Percentiles rank a stretch among this genome's conserved stretches.
These are phyloP conservation scores for Ceratobasidium sp. DNA, from an alignment of 1,284 basidiomycete genomes.

Conservation along the genomic window DNA sequence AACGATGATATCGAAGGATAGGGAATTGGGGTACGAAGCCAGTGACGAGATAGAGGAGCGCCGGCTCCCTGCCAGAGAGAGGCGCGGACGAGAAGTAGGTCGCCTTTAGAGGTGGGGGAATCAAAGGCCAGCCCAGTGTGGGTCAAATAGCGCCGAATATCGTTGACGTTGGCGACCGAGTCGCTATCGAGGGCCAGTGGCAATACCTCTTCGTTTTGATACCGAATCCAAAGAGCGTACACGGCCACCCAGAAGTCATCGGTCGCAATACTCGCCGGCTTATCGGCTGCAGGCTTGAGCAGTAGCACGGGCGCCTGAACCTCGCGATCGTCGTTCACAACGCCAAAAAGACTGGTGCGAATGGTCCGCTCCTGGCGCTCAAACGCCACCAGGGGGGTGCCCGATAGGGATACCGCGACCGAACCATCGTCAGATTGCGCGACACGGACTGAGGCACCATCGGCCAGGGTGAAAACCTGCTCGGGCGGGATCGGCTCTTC, in stretches of 20 bases:
- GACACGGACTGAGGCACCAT: conserved; percentile 24
- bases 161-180: conserved; percentile 10
- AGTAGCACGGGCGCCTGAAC: conserved; percentile 9
- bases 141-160: conserved; percentile 12
- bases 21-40: conserved; percentile 53
- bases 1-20: conserved; percentile 46
- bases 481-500: conserved; percentile 14
- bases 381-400: background rate
- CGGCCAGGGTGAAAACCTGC: conserved; percentile 25
- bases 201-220: conserved; percentile 22
- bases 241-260: conserved; percentile 14
- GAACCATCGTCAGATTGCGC: conserved; percentile 28
- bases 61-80: conserved; percentile 65
- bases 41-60: conserved; percentile 55
- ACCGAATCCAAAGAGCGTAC: conserved; percentile 29
- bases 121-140: conserved; percentile 30
- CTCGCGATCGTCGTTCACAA: conserved; percentile 31
- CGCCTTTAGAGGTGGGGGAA: background rate
- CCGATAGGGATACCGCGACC: conserved; percentile 7
- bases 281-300: background rate
- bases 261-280: conserved; percentile 1
- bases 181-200: conserved; percentile 2
- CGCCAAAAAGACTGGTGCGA: conserved; percentile 29
- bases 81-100: conserved; percentile 54
- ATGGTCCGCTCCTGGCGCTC: conserved; percentile 12